These are phyloP conservation scores for Cryomyces minteri DNA, from an alignment of 495 filamentous ascomycete genomes.

Conservation along the genomic window DNA sequence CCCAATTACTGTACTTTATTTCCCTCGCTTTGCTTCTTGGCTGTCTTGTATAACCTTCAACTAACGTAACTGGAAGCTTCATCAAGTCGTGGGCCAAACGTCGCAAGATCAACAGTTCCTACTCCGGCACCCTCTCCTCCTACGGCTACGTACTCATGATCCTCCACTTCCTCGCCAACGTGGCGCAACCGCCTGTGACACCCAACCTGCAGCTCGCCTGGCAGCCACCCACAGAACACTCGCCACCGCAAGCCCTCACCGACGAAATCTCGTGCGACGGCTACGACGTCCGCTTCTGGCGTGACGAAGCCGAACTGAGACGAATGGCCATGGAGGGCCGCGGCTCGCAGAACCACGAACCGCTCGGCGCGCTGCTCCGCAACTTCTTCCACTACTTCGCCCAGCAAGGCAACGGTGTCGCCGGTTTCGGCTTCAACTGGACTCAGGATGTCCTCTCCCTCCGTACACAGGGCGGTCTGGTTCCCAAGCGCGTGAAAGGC, in stretches of 20 bases:
- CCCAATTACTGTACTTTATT: too few relatives aligned
- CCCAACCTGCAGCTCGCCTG: conserved; percentile 49
- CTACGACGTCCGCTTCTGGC: conserved; percentile 45
- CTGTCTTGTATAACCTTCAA: too few relatives aligned
- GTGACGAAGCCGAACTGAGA: conserved; percentile 42
- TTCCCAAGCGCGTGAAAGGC: conserved; percentile 52
- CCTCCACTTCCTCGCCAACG: conserved; percentile 73
- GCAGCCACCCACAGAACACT: conserved; percentile 13
- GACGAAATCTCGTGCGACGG: conserved; percentile 29
- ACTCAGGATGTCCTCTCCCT: conserved; percentile 49
- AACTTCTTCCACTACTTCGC: conserved; percentile 77
- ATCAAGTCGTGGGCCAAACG: conserved; percentile 71
- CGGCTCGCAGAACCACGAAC: conserved; percentile 39
- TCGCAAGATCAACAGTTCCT: conserved; percentile 64
- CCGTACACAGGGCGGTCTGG: conserved; percentile 43
- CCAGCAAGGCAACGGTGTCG: conserved; percentile 25
- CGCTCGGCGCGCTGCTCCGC: conserved; percentile 43
- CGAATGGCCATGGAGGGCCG: conserved; percentile 27
- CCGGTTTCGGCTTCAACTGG: conserved; percentile 45
- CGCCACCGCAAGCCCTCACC: conserved; percentile 12
- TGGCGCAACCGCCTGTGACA: conserved; percentile 57
- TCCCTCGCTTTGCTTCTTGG: too few relatives aligned
- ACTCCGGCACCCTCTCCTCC: conserved; percentile 61
- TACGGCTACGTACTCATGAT: conserved; percentile 88
- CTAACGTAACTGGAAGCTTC: conserved; percentile 21